These are phyloP conservation scores for Cicer arietinum DNA, from an alignment of 306 rosid genomes.

Conservation along the genomic window DNA sequence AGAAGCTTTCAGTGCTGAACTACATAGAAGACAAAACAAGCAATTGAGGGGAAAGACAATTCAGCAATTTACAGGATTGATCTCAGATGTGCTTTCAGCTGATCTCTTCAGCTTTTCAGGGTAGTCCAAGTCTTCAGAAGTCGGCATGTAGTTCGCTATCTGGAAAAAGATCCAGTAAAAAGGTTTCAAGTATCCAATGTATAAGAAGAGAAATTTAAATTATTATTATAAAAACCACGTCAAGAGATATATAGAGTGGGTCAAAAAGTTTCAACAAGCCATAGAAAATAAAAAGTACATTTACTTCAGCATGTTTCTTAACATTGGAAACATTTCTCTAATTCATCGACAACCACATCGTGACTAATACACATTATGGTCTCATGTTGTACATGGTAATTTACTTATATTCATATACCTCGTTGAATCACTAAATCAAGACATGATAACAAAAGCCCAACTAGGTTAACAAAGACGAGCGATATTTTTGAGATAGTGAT, in stretches of 20 bases:
- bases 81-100: constrained; percentile 64
- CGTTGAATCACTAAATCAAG: constrained; percentile 15
- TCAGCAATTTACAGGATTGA: constrained; percentile 67
- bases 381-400: no score
- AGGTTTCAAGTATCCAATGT: constrained; percentile 34
- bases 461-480: neutral
- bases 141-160: constrained; percentile 92
- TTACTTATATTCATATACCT: constrained; percentile 9
- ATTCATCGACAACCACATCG: no score
- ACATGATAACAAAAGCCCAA: constrained; percentile 5
- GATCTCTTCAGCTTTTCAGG: constrained; percentile 90
- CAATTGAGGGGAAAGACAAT: constrained; percentile 43
- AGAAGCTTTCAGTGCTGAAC: neutral
- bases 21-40: constrained; percentile 1
- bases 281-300: constrained; percentile 21
- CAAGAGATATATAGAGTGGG: constrained; percentile 28
- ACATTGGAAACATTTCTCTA: constrained; percentile 13
- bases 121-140: constrained; percentile 88
- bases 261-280: constrained; percentile 30
- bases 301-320: constrained; percentile 13
- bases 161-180: constrained; percentile 42
- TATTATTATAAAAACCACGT: constrained; percentile 10
- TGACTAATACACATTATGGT: no score
- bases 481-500: neutral
- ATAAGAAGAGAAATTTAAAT: constrained; percentile 27